These are phyloP conservation scores for Yarrowia sp. DNA, from an alignment of 805 yeast genomes.

Conservation along the genomic window DNA sequence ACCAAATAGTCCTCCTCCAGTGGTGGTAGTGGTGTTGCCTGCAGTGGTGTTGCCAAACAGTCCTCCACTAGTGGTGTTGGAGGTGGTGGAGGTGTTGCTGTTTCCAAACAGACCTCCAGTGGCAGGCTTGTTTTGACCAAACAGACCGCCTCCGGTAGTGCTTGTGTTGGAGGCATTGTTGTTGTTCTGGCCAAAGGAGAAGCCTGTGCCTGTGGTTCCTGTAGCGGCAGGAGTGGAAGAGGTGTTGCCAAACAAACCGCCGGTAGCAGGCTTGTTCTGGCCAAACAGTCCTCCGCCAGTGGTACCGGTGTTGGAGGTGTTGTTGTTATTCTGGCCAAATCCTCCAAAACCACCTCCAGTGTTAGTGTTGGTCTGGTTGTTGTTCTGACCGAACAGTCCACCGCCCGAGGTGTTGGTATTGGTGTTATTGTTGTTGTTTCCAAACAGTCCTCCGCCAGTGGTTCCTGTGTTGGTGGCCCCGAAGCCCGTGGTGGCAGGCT, in stretches of 20 bases:
- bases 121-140: slow-evolving; percentile 42
- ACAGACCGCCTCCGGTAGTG: slow-evolving; percentile 46
- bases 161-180: slow-evolving; percentile 43
- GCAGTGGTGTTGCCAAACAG: slow-evolving; percentile 44
- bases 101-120: slow-evolving; percentile 46
- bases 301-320: slow-evolving; percentile 39
- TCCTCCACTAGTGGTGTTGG: slow-evolving; percentile 40
- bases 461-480: slow-evolving; percentile 42
- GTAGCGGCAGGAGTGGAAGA: slow-evolving; percentile 26
- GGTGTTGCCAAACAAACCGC: slow-evolving; percentile 44
- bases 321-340: slow-evolving; percentile 31
- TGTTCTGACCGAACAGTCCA: slow-evolving; percentile 41
- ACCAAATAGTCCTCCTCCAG: slow-evolving; percentile 44
- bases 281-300: slow-evolving; percentile 44
- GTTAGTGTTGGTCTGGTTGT: slow-evolving; percentile 40
- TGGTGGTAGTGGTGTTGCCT: slow-evolving; percentile 43
- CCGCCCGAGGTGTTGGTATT: slow-evolving; percentile 41
- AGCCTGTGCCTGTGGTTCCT: slow-evolving; percentile 46
- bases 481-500: slow-evolving; percentile 41
- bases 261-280: slow-evolving; percentile 40
- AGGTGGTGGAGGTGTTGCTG: slow-evolving; percentile 44
- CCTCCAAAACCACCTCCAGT: slow-evolving; percentile 41
- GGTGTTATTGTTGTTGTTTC: slow-evolving; percentile 40
- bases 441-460: slow-evolving; percentile 43
- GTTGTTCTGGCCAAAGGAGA: slow-evolving; percentile 49